These are phyloP conservation scores for Stagonosporopsis vannaccii DNA, from an alignment of 2,329 filamentous ascomycete genomes.

Conservation along the genomic window DNA sequence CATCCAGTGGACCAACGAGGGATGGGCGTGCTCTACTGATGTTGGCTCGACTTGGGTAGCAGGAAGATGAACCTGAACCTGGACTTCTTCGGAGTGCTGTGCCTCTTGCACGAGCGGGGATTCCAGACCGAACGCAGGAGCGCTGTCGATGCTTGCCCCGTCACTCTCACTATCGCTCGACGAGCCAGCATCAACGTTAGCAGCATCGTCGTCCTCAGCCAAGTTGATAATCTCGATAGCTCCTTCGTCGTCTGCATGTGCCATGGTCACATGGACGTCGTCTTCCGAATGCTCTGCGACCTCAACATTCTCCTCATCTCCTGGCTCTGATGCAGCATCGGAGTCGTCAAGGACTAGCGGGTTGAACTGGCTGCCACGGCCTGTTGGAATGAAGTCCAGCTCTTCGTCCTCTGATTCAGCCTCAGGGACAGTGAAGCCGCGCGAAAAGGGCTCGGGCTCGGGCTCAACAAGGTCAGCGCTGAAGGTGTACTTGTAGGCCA, in stretches of 20 bases:
- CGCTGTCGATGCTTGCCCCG: slow-evolving; percentile 1
- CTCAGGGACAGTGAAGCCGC: slow-evolving; percentile 44
- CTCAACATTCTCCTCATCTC: slow-evolving; percentile 17
- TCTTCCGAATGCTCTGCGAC: slow-evolving; percentile 12
- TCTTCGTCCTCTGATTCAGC: slow-evolving; percentile 42
- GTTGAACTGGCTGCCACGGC: slow-evolving; percentile 36
- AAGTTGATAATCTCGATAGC: background rate
- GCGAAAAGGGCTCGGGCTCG: slow-evolving; percentile 23
- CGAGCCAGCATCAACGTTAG: background rate
- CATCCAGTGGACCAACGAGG: background rate
- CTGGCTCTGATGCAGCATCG: slow-evolving; percentile 29
- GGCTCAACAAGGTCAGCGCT: slow-evolving; percentile 24
- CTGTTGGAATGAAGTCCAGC: slow-evolving; percentile 12
- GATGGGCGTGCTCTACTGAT: background rate
- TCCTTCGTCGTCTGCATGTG: background rate
- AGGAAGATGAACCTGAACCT: background rate
- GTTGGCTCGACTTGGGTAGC: background rate
- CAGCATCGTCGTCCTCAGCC: slow-evolving; percentile 1
- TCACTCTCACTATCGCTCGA: slow-evolving; percentile 8
- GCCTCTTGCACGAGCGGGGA: background rate
- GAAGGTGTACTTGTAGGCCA: slow-evolving; percentile 43
- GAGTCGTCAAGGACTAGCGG: slow-evolving; percentile 43
- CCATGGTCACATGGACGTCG: slow-evolving; percentile 1
- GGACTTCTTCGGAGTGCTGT: background rate
- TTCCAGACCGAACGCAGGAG: background rate